Evolutionary conservation across 1,139 yeast species (phyloP), one percentile per base, ranked within the genome.

Genomic region (Hyphopichia fennica): DNA sequence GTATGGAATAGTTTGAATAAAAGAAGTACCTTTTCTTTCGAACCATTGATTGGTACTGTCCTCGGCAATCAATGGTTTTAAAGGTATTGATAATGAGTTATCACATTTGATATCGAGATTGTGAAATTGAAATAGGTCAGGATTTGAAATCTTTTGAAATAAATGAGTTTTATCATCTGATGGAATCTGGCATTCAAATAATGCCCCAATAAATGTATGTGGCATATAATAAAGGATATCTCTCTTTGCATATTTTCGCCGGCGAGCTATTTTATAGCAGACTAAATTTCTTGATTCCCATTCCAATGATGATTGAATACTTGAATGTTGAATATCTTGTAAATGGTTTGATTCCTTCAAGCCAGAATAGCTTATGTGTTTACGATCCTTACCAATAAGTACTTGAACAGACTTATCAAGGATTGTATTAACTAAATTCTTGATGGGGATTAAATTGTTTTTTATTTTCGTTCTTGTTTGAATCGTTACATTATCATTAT

Each of bases 221-320:
- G 91, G 89, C 20, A 80, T 62, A 52, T 74, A 84, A 16, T 82
- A 58, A 6, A 77, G 68, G 29, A 78, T 48, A 19, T 72, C 60
- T 38, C 85, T 64, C 28, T 59, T 58, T 1, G 82, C 81, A 52
- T 81, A 85, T 52, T 79, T 76, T 53, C 78, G 77, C 27, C 84
- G 64, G 45, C 93, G 67, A 1, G 89, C 87, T 48, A 84, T 62
- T 47, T 84, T 81, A 53, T 73, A 84, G 48, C 89, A 83, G 14
- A 62, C 67, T 29, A 76, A 54, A 40, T 68, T 65, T 14, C 63
- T 51, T 1, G 65, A 48, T 44, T 66, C 69, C 64, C 65, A 59
- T 35, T 54, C 56, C 31, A 63, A 41, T 0, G 67, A 53, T 7
- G 62, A 51, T 14, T 56, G 62, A 1, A 64, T 55, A 34, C 56